Percentiles rank a stretch among this genome's conserved stretches.
Conservation (phyloP, 441 rosid species). For the Gossypium davidsonii region DNA sequence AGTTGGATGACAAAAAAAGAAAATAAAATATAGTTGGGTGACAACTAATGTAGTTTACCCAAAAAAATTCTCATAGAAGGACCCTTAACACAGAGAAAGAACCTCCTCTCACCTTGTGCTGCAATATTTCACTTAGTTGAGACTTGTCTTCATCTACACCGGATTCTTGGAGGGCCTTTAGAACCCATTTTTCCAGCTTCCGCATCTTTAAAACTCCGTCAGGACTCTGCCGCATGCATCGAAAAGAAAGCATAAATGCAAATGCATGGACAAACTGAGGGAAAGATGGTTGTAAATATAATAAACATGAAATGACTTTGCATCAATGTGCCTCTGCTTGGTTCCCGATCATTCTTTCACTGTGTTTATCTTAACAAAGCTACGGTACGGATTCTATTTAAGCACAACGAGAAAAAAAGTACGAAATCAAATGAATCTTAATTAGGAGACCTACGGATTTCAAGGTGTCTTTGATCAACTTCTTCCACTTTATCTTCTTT, state of each 20-base stretch:
- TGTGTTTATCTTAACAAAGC: background rate
- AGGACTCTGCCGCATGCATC: conserved; percentile 41
- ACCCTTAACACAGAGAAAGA: background rate
- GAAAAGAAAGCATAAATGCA: background rate
- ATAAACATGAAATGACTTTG: background rate
- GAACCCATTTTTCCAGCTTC: conserved; percentile 58
- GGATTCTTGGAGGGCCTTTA: conserved; percentile 45
- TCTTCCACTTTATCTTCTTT: conserved; percentile 75
- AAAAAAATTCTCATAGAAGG: too few relatives aligned
- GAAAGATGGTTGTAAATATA: background rate
- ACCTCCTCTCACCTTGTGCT: conserved; percentile 46
- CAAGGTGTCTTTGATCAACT: conserved; percentile 57
- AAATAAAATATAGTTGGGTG: too few relatives aligned
- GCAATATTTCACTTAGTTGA: conserved; percentile 34
- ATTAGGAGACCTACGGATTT: conserved; percentile 45
- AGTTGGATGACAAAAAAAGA: too few relatives aligned
- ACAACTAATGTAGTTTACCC: too few relatives aligned
- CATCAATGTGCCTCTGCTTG: background rate
- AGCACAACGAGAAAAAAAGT: background rate
- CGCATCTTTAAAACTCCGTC: conserved; percentile 65
- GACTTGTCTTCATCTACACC: conserved; percentile 39
- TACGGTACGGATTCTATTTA: background rate
- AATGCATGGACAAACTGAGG: background rate
- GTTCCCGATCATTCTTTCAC: background rate
- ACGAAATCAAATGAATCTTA: background rate